A percentile compares a stretch with the other conserved stretches of the same genome.
phyloP scores from a whole-genome alignment of 2,329 filamentous ascomycete genomes.

The Stylonectria norvegica region DNA sequence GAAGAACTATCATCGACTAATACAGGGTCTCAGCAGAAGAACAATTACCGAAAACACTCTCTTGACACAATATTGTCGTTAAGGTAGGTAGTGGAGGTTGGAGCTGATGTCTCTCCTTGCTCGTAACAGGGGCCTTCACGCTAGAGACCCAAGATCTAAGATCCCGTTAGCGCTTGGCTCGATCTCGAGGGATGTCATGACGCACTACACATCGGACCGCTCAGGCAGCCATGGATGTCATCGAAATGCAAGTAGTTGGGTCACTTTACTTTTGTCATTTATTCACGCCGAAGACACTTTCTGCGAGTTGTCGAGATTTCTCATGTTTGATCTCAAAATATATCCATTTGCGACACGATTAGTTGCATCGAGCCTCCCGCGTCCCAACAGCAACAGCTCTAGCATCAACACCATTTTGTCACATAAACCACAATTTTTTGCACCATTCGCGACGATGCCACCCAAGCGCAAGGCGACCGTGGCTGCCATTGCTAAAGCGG shows the following conservation, averaged over 20 bases:
- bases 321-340: not conserved
- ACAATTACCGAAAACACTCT: no score
- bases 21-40: no score
- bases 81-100: no score
- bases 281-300: no score
- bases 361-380: not conserved
- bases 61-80: no score
- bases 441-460: constrained; percentile 27
- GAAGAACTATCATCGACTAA: no score
- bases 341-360: not conserved
- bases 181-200: constrained; percentile 32
- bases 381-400: not conserved
- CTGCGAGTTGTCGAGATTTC: no score
- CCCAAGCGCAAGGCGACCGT: constrained; percentile 25
- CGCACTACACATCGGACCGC: constrained; percentile 30
- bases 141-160: constrained; percentile 2
- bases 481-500: constrained; percentile 20
- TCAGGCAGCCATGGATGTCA: constrained; percentile 23
- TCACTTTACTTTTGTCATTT: no score
- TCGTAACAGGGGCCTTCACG: no score
- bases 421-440: not conserved
- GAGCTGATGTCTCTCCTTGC: no score
- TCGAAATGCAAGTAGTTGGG: no score
- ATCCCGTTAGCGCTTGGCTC: constrained; percentile 9
- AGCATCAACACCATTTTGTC: not conserved